Evolutionary conservation across 768 basidiomycete species (phyloP).

Genomic region (Lactarius psammicola): DNA sequence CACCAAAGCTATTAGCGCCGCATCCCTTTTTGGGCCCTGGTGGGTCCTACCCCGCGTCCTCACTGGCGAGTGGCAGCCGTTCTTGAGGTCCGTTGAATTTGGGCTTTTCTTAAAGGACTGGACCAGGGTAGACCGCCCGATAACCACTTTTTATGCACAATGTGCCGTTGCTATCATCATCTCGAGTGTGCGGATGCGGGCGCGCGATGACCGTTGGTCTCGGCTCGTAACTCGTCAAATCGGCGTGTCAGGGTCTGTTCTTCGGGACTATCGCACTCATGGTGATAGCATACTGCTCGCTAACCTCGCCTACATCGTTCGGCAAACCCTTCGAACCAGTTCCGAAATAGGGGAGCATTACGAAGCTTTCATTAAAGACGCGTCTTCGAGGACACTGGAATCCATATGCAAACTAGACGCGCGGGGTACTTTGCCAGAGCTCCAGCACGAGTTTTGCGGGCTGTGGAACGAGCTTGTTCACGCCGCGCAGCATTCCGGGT

Average conservation of each 20-base stretch:
- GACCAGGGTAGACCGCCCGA: not conserved
- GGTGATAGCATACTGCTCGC: not conserved
- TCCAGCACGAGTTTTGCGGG: conserved; percentile 9
- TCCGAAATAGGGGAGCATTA: not conserved
- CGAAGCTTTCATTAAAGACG: not conserved
- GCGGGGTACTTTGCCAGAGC: not conserved
- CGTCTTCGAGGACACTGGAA: conserved; percentile 1
- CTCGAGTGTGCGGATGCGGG: not conserved
- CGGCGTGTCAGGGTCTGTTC: not conserved
- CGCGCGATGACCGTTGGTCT: not conserved
- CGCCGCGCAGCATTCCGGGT: not conserved
- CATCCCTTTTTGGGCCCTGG: conserved; percentile 14
- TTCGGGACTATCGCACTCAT: not conserved
- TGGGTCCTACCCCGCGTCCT: conserved; percentile 9
- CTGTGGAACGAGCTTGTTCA: conserved; percentile 4
- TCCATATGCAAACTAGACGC: conserved; percentile 1
- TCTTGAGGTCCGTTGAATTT: conserved; percentile 13
- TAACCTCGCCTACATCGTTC: not conserved
- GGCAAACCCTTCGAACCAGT: not conserved
- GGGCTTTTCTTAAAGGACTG: not conserved
- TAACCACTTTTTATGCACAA: conserved; percentile 10
- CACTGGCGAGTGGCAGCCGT: conserved; percentile 1
- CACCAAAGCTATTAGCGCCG: conserved; percentile 1
- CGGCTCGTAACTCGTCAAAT: not conserved
- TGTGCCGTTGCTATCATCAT: not conserved